These are phyloP conservation scores for Graphium sp. DNA, from an alignment of 2,329 filamentous ascomycete genomes.

Conservation along the genomic window DNA sequence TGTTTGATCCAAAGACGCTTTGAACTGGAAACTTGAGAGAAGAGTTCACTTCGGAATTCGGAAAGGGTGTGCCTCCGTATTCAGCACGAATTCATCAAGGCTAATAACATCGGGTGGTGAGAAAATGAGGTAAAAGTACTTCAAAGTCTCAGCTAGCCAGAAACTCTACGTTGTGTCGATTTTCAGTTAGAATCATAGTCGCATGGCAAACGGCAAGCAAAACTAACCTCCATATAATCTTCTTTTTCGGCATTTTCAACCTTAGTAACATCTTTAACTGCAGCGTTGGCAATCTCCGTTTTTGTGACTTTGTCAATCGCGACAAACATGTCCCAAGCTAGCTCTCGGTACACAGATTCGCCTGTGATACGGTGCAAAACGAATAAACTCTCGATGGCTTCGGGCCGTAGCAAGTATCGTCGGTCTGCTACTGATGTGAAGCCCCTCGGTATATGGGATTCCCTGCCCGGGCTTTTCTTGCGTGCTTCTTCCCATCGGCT, in stretches of 20 bases:
- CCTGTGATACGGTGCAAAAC: slow-evolving; percentile 62
- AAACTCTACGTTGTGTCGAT: slow-evolving; percentile 34
- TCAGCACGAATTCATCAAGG: slow-evolving; percentile 50
- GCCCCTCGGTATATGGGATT: slow-evolving; percentile 26
- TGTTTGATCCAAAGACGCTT: no score
- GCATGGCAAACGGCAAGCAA: not conserved
- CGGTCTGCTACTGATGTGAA: slow-evolving; percentile 36
- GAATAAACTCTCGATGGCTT: slow-evolving; percentile 70
- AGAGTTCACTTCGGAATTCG: slow-evolving; percentile 19
- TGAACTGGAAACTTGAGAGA: no score
- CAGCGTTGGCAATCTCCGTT: slow-evolving; percentile 45
- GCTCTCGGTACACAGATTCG: slow-evolving; percentile 44
- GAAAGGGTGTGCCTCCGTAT: slow-evolving; percentile 33
- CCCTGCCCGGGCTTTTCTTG: slow-evolving; percentile 10
- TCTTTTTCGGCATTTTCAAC: not conserved
- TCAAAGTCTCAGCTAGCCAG: slow-evolving; percentile 58
- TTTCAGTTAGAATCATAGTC: not conserved
- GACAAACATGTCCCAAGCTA: slow-evolving; percentile 61
- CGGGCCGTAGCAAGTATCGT: slow-evolving; percentile 52
- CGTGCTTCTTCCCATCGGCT: slow-evolving; percentile 10
- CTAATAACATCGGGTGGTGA: slow-evolving; percentile 43
- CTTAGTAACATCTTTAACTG: slow-evolving; percentile 41
- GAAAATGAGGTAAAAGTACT: slow-evolving; percentile 61
- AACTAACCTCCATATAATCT: slow-evolving; percentile 4
- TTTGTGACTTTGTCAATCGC: slow-evolving; percentile 43